Evolutionary conservation across 164 flowering plant genomes (phyloP).

Genomic region (Houttuynia cordata): DNA sequence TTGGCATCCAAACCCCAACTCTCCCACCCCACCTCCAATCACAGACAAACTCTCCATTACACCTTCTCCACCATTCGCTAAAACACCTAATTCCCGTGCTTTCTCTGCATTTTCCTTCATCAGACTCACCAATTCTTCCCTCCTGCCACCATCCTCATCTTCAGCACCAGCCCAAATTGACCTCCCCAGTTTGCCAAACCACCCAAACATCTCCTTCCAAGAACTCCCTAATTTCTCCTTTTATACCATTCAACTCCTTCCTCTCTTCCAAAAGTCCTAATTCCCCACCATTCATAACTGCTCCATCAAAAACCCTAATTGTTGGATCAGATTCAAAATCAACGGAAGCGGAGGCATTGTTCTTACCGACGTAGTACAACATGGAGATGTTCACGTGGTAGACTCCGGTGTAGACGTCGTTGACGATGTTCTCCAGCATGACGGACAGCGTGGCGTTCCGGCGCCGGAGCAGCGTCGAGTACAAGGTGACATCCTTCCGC

Average conservation of each 20-base stretch:
- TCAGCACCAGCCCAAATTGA: background rate
- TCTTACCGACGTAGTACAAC: conserved; percentile 20
- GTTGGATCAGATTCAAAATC: background rate
- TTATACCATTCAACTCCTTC: background rate
- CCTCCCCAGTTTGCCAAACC: background rate
- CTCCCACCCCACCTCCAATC: background rate
- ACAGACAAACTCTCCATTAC: background rate
- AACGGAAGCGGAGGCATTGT: background rate
- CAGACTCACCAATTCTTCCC: background rate
- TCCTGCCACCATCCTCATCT: background rate
- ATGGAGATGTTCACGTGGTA: conserved; percentile 44
- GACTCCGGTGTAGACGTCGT: conserved; percentile 53
- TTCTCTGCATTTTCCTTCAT: background rate
- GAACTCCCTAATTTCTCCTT: conserved; percentile 1
- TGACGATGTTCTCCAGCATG: conserved; percentile 80
- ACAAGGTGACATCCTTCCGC: conserved; percentile 67
- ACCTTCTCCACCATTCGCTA: background rate
- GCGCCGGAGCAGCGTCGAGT: conserved; percentile 38
- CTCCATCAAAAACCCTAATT: conserved; percentile 4
- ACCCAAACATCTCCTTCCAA: background rate
- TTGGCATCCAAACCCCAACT: background rate
- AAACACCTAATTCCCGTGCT: background rate
- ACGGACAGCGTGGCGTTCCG: conserved; percentile 36
- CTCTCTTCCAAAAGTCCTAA: background rate
- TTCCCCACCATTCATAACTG: background rate